These are phyloP conservation scores for Suhomyces sp. DNA, from an alignment of 805 yeast genomes.

Conservation along the genomic window DNA sequence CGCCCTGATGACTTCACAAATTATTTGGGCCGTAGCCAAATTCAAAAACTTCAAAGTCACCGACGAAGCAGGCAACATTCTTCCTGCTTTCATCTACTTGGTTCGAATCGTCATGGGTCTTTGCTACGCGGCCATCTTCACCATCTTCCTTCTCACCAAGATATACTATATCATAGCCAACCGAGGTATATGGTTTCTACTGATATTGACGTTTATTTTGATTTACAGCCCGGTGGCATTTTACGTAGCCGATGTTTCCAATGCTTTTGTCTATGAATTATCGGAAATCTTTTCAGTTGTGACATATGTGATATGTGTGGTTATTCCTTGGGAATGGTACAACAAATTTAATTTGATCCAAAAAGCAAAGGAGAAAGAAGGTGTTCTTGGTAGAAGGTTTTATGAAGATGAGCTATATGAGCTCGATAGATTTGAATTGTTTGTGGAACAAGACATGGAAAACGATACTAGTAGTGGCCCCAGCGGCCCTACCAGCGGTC, in stretches of 20 bases:
- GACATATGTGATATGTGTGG: slow-evolving; percentile 67
- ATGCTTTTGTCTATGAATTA: slow-evolving; percentile 69
- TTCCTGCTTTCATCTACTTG: slow-evolving; percentile 73
- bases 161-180: slow-evolving; percentile 48
- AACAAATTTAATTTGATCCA: slow-evolving; percentile 59
- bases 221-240: slow-evolving; percentile 63
- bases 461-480: neutral
- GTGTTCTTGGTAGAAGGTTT: slow-evolving; percentile 70
- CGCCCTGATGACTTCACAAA: slow-evolving; percentile 53
- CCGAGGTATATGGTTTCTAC: slow-evolving; percentile 49
- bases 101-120: slow-evolving; percentile 69
- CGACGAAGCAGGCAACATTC: slow-evolving; percentile 49
- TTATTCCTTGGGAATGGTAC: slow-evolving; percentile 84
- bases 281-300: slow-evolving; percentile 73
- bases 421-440: slow-evolving; percentile 37
- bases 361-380: slow-evolving; percentile 60
- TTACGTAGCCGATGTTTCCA: slow-evolving; percentile 73
- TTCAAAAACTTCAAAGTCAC: slow-evolving; percentile 38
- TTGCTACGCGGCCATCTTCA: slow-evolving; percentile 62
- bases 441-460: slow-evolving; percentile 34
- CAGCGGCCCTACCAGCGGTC: neutral
- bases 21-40: slow-evolving; percentile 67
- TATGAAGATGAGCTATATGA: slow-evolving; percentile 62
- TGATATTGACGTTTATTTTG: slow-evolving; percentile 52
- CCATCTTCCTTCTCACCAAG: slow-evolving; percentile 53